Evolutionary conservation across 2,329 filamentous ascomycete species (phyloP), one percentile per base, ranked within the genome.

Genomic region (Escovopsis sp.): DNA sequence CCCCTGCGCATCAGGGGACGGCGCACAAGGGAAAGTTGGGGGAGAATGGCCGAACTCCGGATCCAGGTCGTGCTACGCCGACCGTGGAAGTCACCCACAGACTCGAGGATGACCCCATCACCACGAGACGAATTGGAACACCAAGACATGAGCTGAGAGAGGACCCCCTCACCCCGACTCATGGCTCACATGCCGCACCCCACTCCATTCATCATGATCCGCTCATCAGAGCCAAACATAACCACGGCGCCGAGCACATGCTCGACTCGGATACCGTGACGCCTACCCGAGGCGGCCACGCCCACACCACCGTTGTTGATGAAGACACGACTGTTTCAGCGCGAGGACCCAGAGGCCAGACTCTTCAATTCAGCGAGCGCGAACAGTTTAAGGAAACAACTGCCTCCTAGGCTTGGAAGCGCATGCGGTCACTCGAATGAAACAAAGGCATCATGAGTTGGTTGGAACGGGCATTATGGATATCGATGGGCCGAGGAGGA

Each of bases 1-100:
- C 38, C 35, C 12, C 38, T 12, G 33, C 40, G 3, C 49, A 51
- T 26, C n/a, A 18, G 35, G 40, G 6, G 47, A 51, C 43, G 7
- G 28, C 38, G 12, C 28, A 33, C 12, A 43, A 9, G 9, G 34
- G 28, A 12, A 46, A 38, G 10, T 23, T 15, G 9, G 30, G 33
- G 5, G 35, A 43, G 12, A 47, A 51, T 12, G 8, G 19, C 28
- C 44, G 50, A 18, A 35, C 43, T n/a, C 43, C 43, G 1, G 48
- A 52, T 26, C 33, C 19, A 12, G 43, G 15, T 19, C 37, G 11
- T 8, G 36, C 35, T 6, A 36, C 36, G 26, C 40, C 41, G 15
- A 10, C n/a, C 8, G 19, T 19, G 4, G 36, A 28, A 4, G 38
- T 42, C 4, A 38, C 42, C n/a, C 49, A 51, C 23, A n/a, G 32